Conservation (phyloP, 2,329 filamentous ascomycete genomes). For the Tothia fuscella region DNA sequence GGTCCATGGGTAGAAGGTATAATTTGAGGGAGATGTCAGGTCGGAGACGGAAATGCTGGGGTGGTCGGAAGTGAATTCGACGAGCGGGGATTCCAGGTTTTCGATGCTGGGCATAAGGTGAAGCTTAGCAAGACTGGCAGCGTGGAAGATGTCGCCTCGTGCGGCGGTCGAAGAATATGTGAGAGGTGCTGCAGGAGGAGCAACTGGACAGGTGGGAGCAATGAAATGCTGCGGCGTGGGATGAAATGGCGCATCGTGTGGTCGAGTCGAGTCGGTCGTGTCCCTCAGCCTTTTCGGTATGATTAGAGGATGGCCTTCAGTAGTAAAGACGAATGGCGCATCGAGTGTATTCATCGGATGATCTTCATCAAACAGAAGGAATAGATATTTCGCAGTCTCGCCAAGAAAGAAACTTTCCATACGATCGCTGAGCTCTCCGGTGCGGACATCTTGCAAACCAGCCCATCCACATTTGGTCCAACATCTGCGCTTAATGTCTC, state of each 20-base stretch:
- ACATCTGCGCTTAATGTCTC: slow-evolving; percentile 78
- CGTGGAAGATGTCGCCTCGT: slow-evolving; percentile 74
- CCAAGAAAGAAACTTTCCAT: slow-evolving; percentile 99
- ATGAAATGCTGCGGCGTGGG: slow-evolving; percentile 8
- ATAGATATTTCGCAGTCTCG: slow-evolving; percentile 93
- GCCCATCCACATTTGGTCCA: slow-evolving; percentile 91
- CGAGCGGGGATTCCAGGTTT: slow-evolving; percentile 45
- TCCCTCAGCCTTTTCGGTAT: slow-evolving; percentile 44
- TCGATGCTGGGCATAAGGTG: slow-evolving; percentile 54
- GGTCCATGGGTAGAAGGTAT: slow-evolving; percentile 89
- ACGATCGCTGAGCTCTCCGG: slow-evolving; percentile 77
- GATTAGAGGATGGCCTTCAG: slow-evolving; percentile 86
- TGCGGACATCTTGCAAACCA: slow-evolving; percentile 49
- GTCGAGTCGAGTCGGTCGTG: slow-evolving; percentile 1
- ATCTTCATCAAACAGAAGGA: slow-evolving; percentile 72
- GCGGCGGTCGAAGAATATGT: slow-evolving; percentile 70
- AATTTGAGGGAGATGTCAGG: slow-evolving; percentile 54
- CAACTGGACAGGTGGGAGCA: slow-evolving; percentile 52
- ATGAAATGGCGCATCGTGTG: not conserved
- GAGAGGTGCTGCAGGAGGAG: slow-evolving; percentile 48
- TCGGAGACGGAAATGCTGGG: slow-evolving; percentile 44
- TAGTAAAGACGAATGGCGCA: slow-evolving; percentile 83
- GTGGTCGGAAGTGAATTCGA: slow-evolving; percentile 41
- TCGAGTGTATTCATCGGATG: slow-evolving; percentile 85
- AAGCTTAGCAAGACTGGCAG: slow-evolving; percentile 70